phyloP scores from a whole-genome alignment of 148 eudicot genomes.

The Vaccinium myrtillus region DNA sequence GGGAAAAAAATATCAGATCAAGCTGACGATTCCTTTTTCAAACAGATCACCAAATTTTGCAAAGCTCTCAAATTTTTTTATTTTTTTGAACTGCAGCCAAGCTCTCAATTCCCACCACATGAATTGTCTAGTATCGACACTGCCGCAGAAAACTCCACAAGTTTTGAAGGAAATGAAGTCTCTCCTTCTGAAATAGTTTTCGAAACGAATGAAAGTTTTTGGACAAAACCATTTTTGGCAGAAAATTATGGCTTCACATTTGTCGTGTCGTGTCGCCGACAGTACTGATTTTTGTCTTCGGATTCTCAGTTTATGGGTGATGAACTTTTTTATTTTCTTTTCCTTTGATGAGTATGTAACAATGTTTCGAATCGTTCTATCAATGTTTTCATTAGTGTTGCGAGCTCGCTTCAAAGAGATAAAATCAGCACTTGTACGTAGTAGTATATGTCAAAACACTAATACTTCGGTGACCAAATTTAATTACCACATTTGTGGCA shows the following conservation, averaged over 20 bases:
- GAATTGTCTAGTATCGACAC: background rate
- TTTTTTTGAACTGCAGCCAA: background rate
- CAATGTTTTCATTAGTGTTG: too few relatives aligned
- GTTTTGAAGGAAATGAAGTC: background rate
- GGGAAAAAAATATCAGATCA: background rate
- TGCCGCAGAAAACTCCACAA: background rate
- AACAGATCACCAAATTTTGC: background rate
- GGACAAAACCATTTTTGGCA: slow-evolving; percentile 11
- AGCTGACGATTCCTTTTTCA: background rate
- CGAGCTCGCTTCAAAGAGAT: too few relatives aligned
- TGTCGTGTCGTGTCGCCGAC: background rate
- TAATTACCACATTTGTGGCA: too few relatives aligned
- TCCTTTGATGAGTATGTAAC: too few relatives aligned
- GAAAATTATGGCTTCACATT: background rate
- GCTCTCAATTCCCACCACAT: slow-evolving; percentile 12
- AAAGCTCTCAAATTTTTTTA: background rate
- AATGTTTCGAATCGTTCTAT: too few relatives aligned
- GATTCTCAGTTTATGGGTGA: too few relatives aligned
- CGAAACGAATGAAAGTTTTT: too few relatives aligned
- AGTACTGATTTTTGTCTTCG: background rate
- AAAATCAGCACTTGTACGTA: too few relatives aligned
- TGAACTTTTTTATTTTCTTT: too few relatives aligned
- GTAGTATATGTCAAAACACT: too few relatives aligned
- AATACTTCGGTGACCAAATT: too few relatives aligned
- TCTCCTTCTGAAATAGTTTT: too few relatives aligned